Percentiles rank a stretch among this genome's conserved stretches.
phyloP scores from a whole-genome alignment of 208 protist genomes.

The Trypanosoma theileri region DNA sequence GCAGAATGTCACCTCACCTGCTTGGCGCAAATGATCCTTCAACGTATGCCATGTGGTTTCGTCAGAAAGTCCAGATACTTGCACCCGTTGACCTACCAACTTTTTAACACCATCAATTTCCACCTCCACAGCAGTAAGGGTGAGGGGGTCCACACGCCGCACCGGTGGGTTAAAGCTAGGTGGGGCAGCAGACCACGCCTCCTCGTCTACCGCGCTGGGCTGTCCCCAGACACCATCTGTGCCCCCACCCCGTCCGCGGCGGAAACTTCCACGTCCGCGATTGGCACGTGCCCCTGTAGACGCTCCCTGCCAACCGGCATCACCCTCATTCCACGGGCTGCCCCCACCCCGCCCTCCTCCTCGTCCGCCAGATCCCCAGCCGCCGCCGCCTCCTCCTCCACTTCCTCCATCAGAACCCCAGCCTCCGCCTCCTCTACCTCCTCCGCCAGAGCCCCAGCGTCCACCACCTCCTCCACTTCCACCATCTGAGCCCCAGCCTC shows the following conservation, averaged over 20 bases:
- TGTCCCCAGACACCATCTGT: conserved; percentile 61
- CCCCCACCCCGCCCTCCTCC: conserved; percentile 30
- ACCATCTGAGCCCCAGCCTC: conserved; percentile 18
- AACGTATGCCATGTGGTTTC: conserved; percentile 88
- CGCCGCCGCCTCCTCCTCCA: conserved; percentile 3
- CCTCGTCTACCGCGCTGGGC: conserved; percentile 65
- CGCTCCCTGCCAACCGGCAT: conserved; percentile 29
- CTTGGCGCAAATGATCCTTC: conserved; percentile 88
- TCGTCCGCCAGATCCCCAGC: conserved; percentile 22
- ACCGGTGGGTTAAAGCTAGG: conserved; percentile 85
- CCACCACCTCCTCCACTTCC: conserved; percentile 25
- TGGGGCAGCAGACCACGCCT: conserved; percentile 74
- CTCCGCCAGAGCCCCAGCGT: conserved; percentile 27
- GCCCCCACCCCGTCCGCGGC: conserved; percentile 29
- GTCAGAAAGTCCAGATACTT: conserved; percentile 78
- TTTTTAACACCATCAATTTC: conserved; percentile 89
- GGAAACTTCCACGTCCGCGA: conserved; percentile 40
- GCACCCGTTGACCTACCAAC: conserved; percentile 84
- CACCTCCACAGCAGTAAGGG: conserved; percentile 87
- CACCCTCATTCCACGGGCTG: conserved; percentile 28
- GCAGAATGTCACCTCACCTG: conserved; percentile 81
- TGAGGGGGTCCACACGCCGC: conserved; percentile 84
- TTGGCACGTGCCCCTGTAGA: conserved; percentile 34
- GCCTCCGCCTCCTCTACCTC: conserved; percentile 21
- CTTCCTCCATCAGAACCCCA: conserved; percentile 32